Evolutionary conservation across 305 asterid genomes (phyloP).

Genomic region (Fraxinus velutina): DNA sequence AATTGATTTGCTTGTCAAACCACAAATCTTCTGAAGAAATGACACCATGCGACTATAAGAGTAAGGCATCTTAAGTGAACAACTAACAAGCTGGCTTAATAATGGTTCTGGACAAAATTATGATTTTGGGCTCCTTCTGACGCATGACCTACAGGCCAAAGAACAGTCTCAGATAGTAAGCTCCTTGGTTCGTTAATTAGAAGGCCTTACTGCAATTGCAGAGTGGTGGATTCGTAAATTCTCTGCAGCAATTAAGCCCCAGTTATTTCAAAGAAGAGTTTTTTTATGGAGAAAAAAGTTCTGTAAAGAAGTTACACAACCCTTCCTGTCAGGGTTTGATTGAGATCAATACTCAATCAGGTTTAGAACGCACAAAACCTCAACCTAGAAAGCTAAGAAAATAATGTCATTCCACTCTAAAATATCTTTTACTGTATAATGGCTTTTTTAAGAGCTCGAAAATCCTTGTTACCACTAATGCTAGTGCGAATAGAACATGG

Average conservation of each 20-base stretch:
- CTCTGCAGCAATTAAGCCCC: not conserved
- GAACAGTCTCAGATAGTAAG: not conserved
- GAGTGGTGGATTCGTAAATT: not conserved
- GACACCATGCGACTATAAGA: not conserved
- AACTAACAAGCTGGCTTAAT: not conserved
- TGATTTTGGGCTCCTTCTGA: not conserved
- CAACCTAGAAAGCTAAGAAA: not conserved
- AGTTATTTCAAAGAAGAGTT: not conserved
- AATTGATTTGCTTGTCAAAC: not conserved
- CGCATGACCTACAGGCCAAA: not conserved
- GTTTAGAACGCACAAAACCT: not conserved
- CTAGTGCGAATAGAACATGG: not conserved
- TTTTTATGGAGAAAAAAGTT: not conserved
- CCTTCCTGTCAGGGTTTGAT: not conserved
- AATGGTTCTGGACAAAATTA: slow-evolving; percentile 7
- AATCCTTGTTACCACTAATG: not conserved
- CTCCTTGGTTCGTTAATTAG: not conserved
- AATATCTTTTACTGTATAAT: not conserved
- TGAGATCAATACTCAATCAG: not conserved
- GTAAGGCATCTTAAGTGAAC: not conserved
- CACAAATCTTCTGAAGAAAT: not conserved
- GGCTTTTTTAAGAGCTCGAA: not conserved
- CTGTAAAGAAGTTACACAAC: not conserved
- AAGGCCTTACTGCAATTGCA: not conserved
- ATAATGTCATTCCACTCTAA: not conserved